Percentiles rank a stretch among this genome's conserved stretches.
Evolutionary conservation across 306 rosid species (phyloP).

Genomic region (Fagus sylvatica): DNA sequence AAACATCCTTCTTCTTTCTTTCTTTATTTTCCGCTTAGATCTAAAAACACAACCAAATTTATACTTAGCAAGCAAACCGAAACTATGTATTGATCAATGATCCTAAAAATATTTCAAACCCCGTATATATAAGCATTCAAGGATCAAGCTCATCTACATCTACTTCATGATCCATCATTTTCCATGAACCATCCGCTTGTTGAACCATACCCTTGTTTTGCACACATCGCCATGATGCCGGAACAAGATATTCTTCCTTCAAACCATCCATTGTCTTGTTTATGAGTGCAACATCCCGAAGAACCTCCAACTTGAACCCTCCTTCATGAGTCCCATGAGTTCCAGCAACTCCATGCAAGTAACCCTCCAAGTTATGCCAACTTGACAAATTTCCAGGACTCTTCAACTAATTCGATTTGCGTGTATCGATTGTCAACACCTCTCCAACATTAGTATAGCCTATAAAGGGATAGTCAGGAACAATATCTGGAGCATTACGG

Average conservation of each 20-base stretch:
- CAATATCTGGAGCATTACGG: constrained; percentile 44
- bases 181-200: constrained; percentile 61
- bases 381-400: constrained; percentile 28
- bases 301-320: constrained; percentile 53
- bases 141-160: constrained; percentile 36
- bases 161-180: constrained; percentile 55
- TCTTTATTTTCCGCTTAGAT: no score
- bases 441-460: constrained; percentile 56
- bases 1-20: no score
- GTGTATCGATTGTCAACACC: constrained; percentile 51
- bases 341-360: constrained; percentile 80
- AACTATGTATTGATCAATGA: no score
- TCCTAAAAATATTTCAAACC: no score
- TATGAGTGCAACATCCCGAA: constrained; percentile 54
- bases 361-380: constrained; percentile 66
- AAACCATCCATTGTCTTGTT: constrained; percentile 44
- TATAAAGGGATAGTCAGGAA: constrained; percentile 39
- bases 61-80: no score
- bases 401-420: constrained; percentile 51
- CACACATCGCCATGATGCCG: constrained; percentile 46
- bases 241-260: constrained; percentile 54
- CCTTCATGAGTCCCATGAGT: constrained; percentile 45
- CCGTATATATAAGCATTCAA: neutral
- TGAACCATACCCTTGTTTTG: constrained; percentile 70
- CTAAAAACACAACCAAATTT: no score